Conservation (phyloP, 2,329 filamentous ascomycete species). For the Aureobasidium sp. region DNA sequence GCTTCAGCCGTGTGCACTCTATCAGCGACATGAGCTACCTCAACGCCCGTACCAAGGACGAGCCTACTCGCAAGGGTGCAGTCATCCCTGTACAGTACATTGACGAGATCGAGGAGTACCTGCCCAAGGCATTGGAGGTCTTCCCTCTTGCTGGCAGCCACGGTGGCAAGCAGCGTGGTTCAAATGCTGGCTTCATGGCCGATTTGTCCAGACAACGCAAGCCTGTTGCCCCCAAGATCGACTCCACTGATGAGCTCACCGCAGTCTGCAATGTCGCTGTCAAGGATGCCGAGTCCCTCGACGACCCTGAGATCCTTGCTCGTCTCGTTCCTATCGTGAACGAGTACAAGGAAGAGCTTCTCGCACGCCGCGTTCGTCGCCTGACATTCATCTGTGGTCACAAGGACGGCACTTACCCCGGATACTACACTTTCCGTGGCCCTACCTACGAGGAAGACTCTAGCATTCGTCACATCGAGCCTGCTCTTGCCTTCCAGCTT, state of each 20-base stretch:
- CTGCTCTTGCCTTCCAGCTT: constrained; percentile 95
- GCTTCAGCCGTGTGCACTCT: constrained; percentile 79
- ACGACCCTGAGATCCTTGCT: constrained; percentile 70
- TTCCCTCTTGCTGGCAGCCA: constrained; percentile 48
- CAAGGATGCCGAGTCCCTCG: constrained; percentile 73
- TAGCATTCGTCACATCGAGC: constrained; percentile 94
- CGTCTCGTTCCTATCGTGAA: constrained; percentile 70
- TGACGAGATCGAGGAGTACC: constrained; percentile 83
- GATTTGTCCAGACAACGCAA: constrained; percentile 36
- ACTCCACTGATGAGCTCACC: constrained; percentile 68
- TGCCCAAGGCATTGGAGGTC: constrained; percentile 74
- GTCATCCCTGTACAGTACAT: constrained; percentile 90
- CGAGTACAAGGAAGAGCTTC: constrained; percentile 74
- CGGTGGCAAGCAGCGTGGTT: constrained; percentile 40
- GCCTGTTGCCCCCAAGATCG: constrained; percentile 39
- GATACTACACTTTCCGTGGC: constrained; percentile 97
- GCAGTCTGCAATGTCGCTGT: constrained; percentile 90
- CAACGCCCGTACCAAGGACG: constrained; percentile 57
- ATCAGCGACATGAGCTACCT: constrained; percentile 96
- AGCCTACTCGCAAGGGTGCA: constrained; percentile 83
- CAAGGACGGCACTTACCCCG: constrained; percentile 87
- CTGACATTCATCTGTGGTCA: constrained; percentile 94
- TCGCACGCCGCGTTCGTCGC: constrained; percentile 73
- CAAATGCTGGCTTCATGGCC: constrained; percentile 36
- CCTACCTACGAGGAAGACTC: constrained; percentile 83